Base-by-base conservation (phyloP, 1,139 yeast species). In the Geotrichum histeridarum region DNA sequence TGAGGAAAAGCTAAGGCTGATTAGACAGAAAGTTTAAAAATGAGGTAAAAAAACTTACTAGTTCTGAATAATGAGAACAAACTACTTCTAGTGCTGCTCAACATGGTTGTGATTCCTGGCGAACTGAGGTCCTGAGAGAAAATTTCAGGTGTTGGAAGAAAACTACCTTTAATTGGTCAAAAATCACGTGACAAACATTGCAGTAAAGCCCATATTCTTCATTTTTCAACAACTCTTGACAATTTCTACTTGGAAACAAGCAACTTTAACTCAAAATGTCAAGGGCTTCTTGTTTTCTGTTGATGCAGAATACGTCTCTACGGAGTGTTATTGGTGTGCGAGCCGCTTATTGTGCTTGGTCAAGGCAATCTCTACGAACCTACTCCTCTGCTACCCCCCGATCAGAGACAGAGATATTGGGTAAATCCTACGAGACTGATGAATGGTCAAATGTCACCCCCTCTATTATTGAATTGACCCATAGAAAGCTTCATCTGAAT, bases 371-470 rank as follows among this genome's bases (percentile, higher is more conserved):
- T 3, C 11, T 15, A 7, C 42, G 17, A 12, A 17, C 14, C 65
- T 67, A 3, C 14, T 44, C 22, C 6, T 15, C 41, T 11, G 30
- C 45, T 38, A 11, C 49, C 6, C 30, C 48, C 3, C 27, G 38
- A 6, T 36, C 42, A 11, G 51, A 52, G 31, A 35, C 45, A 18
- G 55, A 53, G 36, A 72, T 86, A 4, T 75, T 77, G 50, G 86
- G 83, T 0, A 75, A 77, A 57, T 63, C 69, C 0, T 86, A 82
- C 65, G 68, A 72, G 35, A 77, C 84, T 0, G 95, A 90, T 67
- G 83, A 80, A 43, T 84, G 90, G 86, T 89, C 98, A 8, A 93
- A 93, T 64, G 84, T 87, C 1, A 89, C 97, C 0, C 83, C 84
- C 1, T 77, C 84, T 50, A 89, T 93, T 46, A 66, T 85, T 18